Evolutionary conservation across 2,329 filamentous ascomycete species (phyloP), one percentile per base, ranked within the genome.

Genomic region (Colletotrichum tanaceti): DNA sequence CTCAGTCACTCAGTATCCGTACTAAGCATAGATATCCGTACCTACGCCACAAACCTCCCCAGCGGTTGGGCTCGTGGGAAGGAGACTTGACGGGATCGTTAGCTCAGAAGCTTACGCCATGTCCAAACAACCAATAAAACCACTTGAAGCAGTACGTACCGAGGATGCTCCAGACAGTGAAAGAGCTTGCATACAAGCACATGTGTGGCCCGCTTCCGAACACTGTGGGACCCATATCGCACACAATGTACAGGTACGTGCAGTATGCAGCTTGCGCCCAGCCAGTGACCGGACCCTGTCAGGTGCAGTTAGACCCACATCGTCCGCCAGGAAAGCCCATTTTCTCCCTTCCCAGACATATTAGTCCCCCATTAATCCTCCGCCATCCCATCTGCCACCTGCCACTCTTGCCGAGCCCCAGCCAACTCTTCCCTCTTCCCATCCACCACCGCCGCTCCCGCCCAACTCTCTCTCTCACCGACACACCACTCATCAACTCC

Each of bases 401-500:
- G 65, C 65, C 65, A 65, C 65, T 68, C 61, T 65, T n/a, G 65
- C 65, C 61, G 65, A 55, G 62, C 58, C 65, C 65, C 65, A 68
- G 65, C 65, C 67, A 70, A 67, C 67, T 57, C 58, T 70, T 55
- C 35, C 67, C 63, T 67, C 67, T 67, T 70, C 64, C 65, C 28
- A 52, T 20, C 41, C 41, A 28, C 57, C 44, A 65, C 60, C 60
- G 43, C 50, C 57, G 58, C 66, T 50, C 57, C 35, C 50, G 54
- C 55, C 53, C 44, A 65, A 49, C 59, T 46, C 43, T 61, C 59
- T 46, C 43, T 61, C 41, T 52, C 63, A 67, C 66, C 66, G 63
- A 70, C 63, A 65, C 63, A 62, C 35, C 39, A 43, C 57, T 32
- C 16, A 18, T 24, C 16, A 65, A 55, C 18, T 35, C 24, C 43